Evolutionary conservation across 2,329 filamentous ascomycete species (phyloP), one percentile per base, ranked within the genome.

Genomic region (Ilyonectria destructans): DNA sequence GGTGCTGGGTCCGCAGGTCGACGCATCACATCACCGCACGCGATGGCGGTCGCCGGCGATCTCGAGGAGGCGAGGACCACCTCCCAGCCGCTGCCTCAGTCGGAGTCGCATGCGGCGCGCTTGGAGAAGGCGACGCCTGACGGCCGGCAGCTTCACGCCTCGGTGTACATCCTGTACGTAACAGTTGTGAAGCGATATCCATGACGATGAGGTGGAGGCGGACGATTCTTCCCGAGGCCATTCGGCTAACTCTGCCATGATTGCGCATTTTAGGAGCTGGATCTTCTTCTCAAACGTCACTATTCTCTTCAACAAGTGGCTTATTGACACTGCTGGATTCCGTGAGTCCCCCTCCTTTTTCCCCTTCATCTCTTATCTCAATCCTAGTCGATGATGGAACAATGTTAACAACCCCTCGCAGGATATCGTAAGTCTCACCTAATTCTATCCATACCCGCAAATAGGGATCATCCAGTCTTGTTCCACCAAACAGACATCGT

Each of bases 291-390:
- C 93, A 76, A 96, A 94, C 72, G 86, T 89, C 76, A 94, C 95
- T 69, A 97, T 97, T 78, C 84, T 97, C 69, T 97, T 97, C 87
- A 97, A 97, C 87, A 97, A 97, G 85, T 95, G 92, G 89, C 89
- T 97, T 57, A 88, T 97, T 67, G 90, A 93, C 78, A 90, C 89
- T 69, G 88, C 88, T 76, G 88, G 92, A 65, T 96, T 96, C 82
- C 87, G 92, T 94, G 84, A 86, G 91, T 86, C 52, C 3, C 37
- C 37, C 43, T 45, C 23, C 13, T 7, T 49, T 31, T 54, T 26
- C 8, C 8, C 31, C 10, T 3, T 61, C 19, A 26, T 21, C 26
- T 52, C 13, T 51, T 33, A 45, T 40, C 29, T n/a, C n/a, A 13
- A 21, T 7, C 6, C 13, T 10, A 7, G 35, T 51, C 31, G 33